Conservation (phyloP, 73 alveolate species). For the Effrenium voratum region DNA sequence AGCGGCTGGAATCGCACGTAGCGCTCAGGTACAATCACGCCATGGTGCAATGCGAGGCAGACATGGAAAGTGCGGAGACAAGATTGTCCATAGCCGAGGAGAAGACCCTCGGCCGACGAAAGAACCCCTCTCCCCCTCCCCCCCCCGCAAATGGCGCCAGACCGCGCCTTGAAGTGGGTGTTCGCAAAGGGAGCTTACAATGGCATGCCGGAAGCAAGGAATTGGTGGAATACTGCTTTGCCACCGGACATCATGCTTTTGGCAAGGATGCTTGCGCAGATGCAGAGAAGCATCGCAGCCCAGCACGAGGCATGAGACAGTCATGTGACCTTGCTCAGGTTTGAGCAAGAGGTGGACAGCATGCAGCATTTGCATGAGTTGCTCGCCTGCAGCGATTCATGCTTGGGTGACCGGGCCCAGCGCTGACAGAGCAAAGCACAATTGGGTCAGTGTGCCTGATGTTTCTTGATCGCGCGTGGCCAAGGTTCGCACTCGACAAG, state of each 20-base stretch:
- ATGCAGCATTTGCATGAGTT: slow-evolving; percentile 36
- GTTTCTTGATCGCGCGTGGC: background rate
- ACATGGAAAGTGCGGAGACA: slow-evolving; percentile 18
- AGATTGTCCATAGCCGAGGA: slow-evolving; percentile 51
- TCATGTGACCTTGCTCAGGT: background rate
- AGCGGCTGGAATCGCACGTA: no score
- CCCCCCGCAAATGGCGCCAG: no score
- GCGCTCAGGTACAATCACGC: slow-evolving; percentile 65
- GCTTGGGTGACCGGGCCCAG: no score
- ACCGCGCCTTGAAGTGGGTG: no score
- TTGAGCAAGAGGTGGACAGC: slow-evolving; percentile 20
- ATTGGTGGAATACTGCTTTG: no score
- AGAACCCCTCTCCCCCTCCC: no score
- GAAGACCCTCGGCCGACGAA: slow-evolving; percentile 1
- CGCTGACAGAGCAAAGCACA: background rate
- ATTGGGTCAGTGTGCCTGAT: background rate
- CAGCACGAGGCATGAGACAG: no score
- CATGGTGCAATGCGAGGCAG: slow-evolving; percentile 57
- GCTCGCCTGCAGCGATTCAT: background rate
- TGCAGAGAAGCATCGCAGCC: no score
- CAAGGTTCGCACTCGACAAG: slow-evolving; percentile 41
- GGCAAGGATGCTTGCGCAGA: no score
- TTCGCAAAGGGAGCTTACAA: no score
- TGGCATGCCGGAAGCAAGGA: no score
- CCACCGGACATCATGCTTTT: no score